Evolutionary conservation across 2,329 filamentous ascomycete species (phyloP), one percentile per base, ranked within the genome.

Genomic region (Chaetomiaceae sp.): DNA sequence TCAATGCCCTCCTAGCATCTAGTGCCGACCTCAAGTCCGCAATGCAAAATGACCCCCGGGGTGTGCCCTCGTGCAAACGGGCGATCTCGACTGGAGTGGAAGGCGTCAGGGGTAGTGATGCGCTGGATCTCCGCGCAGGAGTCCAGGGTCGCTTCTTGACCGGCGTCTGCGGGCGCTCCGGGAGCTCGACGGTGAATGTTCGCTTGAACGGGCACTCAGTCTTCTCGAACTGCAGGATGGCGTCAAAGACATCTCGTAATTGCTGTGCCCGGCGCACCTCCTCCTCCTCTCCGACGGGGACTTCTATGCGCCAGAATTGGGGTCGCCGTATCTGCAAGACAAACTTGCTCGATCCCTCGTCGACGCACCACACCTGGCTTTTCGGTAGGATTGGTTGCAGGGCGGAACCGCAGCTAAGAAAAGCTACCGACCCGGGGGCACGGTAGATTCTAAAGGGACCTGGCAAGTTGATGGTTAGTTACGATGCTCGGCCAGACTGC

Each of bases 341-440:
- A 61, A 95, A 96, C 61, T 85, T 80, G 68, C 76, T 90, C 36
- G 86, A 86, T 51, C 85, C 80, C 53, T 89, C 87, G 67, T 95
- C 89, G 29, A 96, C 87, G 67, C 88, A 95, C 91, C 91, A 96
- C 66, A 88, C 95, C 69, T 96, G 90, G 54, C 90, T 95, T 67
- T 89, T 89, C 21, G 89, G 89, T 48, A 96, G 73, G 57, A 96
- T 94, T 10, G 91, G 87, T 63, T 94, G 89, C 16, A 96, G 78
- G 14, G 91, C 85, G 51, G 82, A 84, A 55, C 89, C 89, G 58
- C 90, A 95, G 69, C 87, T 92, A 9, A 96, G 77, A 64, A 96
- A 96, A 11, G 89, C 88, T 14, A 94, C 89, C 9, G 89, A 89
- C 18, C 89, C 88, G 7, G 88, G 87, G 30, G 94, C 87, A 63